Evolutionary conservation across 768 basidiomycete species (phyloP), one percentile per base, ranked within the genome.

Genomic region (Panellus pusillus): DNA sequence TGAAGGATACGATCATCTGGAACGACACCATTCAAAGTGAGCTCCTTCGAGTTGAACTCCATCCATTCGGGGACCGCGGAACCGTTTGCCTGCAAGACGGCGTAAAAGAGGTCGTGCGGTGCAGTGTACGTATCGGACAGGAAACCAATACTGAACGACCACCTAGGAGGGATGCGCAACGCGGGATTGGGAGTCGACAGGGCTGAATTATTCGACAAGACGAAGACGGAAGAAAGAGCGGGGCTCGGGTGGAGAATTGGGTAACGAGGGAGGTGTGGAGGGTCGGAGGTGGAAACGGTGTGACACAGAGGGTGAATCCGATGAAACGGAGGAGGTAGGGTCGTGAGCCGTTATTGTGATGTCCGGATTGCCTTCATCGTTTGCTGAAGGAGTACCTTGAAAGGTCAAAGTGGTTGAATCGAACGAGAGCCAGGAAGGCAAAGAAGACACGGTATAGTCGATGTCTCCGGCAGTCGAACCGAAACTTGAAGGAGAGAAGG

Each of bases 91-190:
- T 80, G 79, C 31, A 80, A 31, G 78, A 70, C 14, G 68, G 52
- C 28, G 79, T 94, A 93, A 65, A 66, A 87, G 36, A 90, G 61
- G 19, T 71, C 72, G 37, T 78, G 70, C n/a, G 68, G 52, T 20
- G 78, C 72, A 2, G 65, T 54, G 67, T 84, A 87, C 2, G 89
- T 93, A 32, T 79, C 72, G 54, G 80, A 74, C 46, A 84, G 71
- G 61, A 97, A 82, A 13, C 94, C 95, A 53, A 98, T 79, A 63
- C 91, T 92, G 72, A 96, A 98, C 0, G 90, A 91, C 93, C 93
- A 96, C 41, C 73, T 69, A 7, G 81, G 81, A 1, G 92, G 93
- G 9, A 96, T 81, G 46, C 93, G 77, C 50, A 97, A 66, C 44
- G 78, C 73, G 50, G 86, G 85, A 44, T 70, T 73, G 42, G 68